phyloP scores from a whole-genome alignment of 2,329 filamentous ascomycete species.

The Diaporthe citrichinensis region DNA sequence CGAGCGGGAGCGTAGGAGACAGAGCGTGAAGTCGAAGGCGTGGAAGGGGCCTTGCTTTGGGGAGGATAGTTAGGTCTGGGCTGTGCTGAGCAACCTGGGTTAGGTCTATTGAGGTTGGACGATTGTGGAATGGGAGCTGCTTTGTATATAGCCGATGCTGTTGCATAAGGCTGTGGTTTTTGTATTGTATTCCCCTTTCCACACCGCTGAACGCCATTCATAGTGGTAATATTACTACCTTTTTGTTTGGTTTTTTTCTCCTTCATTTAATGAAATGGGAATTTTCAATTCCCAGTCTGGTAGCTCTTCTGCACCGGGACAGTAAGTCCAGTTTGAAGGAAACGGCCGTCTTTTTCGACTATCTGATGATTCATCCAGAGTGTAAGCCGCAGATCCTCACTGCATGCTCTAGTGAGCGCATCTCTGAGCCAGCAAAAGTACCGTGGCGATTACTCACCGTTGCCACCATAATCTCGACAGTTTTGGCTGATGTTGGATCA shows the following conservation, averaged over 20 bases:
- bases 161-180: not conserved
- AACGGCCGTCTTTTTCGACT: not conserved
- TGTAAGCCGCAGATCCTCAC: not conserved
- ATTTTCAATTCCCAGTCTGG: not conserved
- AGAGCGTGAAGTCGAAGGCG: conserved; percentile 18
- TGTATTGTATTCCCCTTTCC: not conserved
- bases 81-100: not conserved
- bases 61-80: conserved; percentile 14
- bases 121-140: not conserved
- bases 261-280: not conserved
- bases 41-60: conserved; percentile 35
- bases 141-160: not conserved
- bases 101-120: not conserved
- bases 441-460: not conserved
- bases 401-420: not conserved
- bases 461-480: not conserved
- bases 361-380: too few relatives aligned
- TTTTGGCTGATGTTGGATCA: not conserved
- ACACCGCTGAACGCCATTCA: conserved; percentile 13
- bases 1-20: conserved; percentile 29
- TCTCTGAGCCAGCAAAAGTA: not conserved
- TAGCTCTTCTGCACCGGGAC: not conserved
- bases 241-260: not conserved
- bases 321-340: too few relatives aligned
- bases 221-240: conserved; percentile 38